A percentile compares a stretch with the other conserved stretches of the same genome.
Evolutionary conservation across 495 filamentous ascomycete genomes (phyloP).

Genomic region (Penicillium arizonense): DNA sequence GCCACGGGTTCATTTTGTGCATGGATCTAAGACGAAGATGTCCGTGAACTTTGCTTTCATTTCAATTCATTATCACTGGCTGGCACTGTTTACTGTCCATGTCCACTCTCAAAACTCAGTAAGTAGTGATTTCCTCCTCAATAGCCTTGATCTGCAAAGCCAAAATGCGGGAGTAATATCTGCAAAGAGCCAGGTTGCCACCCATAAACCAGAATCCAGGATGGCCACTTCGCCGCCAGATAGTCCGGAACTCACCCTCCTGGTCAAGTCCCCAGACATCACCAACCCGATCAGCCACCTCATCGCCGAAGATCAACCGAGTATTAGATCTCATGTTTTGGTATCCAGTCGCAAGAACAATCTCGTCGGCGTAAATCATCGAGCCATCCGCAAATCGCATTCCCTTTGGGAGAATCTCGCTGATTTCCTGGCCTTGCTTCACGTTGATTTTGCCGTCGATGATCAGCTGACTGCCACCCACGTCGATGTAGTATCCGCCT

Average conservation of each 20-base stretch:
- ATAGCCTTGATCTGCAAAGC: conserved; percentile 75
- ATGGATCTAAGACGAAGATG: too few relatives aligned
- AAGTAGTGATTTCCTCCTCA: conserved; percentile 50
- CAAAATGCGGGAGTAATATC: conserved; percentile 69
- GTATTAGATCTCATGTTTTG: conserved; percentile 69
- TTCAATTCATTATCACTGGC: too few relatives aligned
- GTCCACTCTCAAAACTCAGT: conserved; percentile 6
- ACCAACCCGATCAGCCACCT: conserved; percentile 60
- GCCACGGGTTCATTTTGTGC: background rate
- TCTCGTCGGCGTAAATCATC: conserved; percentile 71
- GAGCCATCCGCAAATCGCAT: conserved; percentile 66
- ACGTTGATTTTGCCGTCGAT: conserved; percentile 73
- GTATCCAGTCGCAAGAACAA: conserved; percentile 83
- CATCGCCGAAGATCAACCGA: conserved; percentile 66
- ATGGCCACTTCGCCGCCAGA: conserved; percentile 72
- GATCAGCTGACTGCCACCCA: conserved; percentile 67
- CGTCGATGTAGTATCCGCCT: conserved; percentile 82
- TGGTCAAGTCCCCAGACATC: conserved; percentile 78
- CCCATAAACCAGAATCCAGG: conserved; percentile 84
- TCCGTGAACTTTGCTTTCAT: too few relatives aligned
- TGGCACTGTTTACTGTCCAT: too few relatives aligned
- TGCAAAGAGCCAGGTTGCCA: conserved; percentile 71
- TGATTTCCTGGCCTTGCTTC: conserved; percentile 67
- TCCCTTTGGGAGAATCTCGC: conserved; percentile 56
- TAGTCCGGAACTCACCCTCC: conserved; percentile 70